Percentiles rank a stretch among this genome's conserved stretches.
Evolutionary conservation across 2,329 filamentous ascomycete genomes (phyloP).

Genomic region (Beauveria brongniartii): DNA sequence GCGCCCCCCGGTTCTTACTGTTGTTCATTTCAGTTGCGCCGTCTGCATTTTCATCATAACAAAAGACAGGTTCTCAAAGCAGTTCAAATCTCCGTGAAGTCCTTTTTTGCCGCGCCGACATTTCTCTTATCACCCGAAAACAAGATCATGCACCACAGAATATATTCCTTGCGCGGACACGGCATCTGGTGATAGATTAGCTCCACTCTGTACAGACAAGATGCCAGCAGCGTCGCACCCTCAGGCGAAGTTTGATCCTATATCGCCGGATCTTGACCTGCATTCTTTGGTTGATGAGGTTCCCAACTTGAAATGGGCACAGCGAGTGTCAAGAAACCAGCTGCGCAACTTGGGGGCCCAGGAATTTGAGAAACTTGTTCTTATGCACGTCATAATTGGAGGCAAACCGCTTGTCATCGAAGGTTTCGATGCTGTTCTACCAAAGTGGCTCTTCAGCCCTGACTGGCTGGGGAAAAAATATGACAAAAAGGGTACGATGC

Average conservation of each 20-base stretch:
- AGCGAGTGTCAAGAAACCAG: constrained; percentile 69
- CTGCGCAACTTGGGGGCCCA: constrained; percentile 69
- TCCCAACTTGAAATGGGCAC: constrained; percentile 79
- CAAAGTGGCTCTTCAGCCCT: constrained; percentile 68
- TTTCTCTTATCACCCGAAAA: background rate
- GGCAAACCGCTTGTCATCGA: constrained; percentile 89
- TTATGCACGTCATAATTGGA: constrained; percentile 72
- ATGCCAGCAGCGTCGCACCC: constrained; percentile 74
- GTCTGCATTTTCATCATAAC: background rate
- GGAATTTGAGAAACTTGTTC: constrained; percentile 77
- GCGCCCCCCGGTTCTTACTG: background rate
- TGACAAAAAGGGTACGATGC: constrained; percentile 63
- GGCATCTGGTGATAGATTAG: background rate
- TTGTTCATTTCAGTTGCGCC: background rate
- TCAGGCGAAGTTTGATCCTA: constrained; percentile 84
- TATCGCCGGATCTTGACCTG: constrained; percentile 78
- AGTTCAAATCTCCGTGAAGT: background rate
- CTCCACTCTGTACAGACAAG: constrained; percentile 18
- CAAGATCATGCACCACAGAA: background rate
- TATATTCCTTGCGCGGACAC: background rate
- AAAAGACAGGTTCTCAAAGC: background rate
- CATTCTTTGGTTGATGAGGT: constrained; percentile 65
- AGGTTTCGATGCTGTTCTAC: constrained; percentile 70
- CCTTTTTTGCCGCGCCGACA: too few species aligned
- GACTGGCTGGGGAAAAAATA: constrained; percentile 74